Conservation (phyloP, 2,329 filamentous ascomycete genomes). For the Tolypocladium endophyticum region DNA sequence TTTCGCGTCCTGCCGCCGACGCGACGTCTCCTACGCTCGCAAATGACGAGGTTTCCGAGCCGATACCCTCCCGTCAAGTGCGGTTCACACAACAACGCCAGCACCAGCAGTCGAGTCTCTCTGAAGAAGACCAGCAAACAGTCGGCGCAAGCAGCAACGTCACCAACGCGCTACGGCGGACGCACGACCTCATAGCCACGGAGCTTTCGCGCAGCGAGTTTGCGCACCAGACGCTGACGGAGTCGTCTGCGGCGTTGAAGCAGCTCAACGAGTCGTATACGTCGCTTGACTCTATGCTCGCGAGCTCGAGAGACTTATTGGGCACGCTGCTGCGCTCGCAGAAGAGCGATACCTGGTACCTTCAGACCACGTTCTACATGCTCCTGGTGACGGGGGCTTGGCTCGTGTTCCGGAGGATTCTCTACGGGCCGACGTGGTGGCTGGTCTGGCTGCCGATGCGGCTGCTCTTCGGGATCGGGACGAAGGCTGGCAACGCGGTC, state of each 20-base stretch:
- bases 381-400: conserved; percentile 68
- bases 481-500: conserved; percentile 44
- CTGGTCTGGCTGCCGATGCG: conserved; percentile 75
- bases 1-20: conserved; percentile 33
- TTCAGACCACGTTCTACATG: conserved; percentile 81
- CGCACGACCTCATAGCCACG: conserved; percentile 74
- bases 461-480: conserved; percentile 47
- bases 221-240: conserved; percentile 76
- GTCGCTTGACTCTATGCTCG: conserved; percentile 66
- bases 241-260: conserved; percentile 73
- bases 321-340: conserved; percentile 73
- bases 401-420: conserved; percentile 72
- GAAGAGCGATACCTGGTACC: conserved; percentile 97
- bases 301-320: conserved; percentile 63
- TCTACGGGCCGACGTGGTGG: conserved; percentile 90
- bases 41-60: conserved; percentile 11
- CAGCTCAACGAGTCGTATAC: conserved; percentile 74
- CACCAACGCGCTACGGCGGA: conserved; percentile 71
- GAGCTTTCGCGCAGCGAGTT: conserved; percentile 83
- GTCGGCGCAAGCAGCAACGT: conserved; percentile 73
- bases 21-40: conserved; percentile 17
- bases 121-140: conserved; percentile 62
- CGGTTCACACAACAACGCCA: conserved; percentile 19
- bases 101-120: conserved; percentile 24
- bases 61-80: conserved; percentile 8